These are phyloP conservation scores for Inosperma sp. DNA, from an alignment of 768 basidiomycete genomes.

Conservation along the genomic window DNA sequence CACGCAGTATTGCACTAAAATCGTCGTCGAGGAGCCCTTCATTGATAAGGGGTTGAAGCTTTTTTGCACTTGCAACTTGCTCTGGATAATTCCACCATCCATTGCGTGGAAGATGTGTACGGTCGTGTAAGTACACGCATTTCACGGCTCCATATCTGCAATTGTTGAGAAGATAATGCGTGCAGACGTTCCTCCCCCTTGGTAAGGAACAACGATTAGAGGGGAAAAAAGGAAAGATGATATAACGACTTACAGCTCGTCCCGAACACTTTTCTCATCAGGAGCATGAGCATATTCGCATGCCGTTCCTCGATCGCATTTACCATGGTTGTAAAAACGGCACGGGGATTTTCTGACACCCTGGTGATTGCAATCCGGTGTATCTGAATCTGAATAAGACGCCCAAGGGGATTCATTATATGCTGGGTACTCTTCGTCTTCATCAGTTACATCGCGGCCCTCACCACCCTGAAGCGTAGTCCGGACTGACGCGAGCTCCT, in stretches of 20 bases:
- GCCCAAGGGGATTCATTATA: constrained; percentile 27
- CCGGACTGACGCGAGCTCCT: constrained; percentile 13
- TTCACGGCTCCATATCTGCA: constrained; percentile 36
- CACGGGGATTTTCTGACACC: constrained; percentile 45
- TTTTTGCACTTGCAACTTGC: constrained; percentile 14
- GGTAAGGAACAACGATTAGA: neutral
- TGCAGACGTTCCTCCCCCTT: constrained; percentile 49
- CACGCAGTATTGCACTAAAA: constrained; percentile 8
- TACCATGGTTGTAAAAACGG: constrained; percentile 48
- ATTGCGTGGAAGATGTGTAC: constrained; percentile 31
- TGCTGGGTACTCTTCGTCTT: constrained; percentile 15
- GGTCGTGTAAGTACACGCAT: constrained; percentile 43
- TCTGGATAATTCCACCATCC: constrained; percentile 38
- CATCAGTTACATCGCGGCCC: constrained; percentile 11
- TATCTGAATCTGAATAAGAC: constrained; percentile 41
- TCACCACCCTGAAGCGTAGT: constrained; percentile 11
- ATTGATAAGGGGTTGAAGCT: constrained; percentile 3
- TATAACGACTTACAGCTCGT: constrained; percentile 38
- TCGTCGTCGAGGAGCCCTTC: constrained; percentile 1
- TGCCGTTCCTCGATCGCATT: constrained; percentile 35
- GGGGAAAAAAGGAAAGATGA: neutral
- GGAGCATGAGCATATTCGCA: constrained; percentile 51
- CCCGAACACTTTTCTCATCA: constrained; percentile 45
- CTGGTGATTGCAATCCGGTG: constrained; percentile 46
- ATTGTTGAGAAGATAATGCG: constrained; percentile 34